Percentiles rank a stretch among this genome's conserved stretches.
These are phyloP conservation scores for Geotrichum bryndzae DNA, from an alignment of 1,139 yeast genomes.

Conservation along the genomic window DNA sequence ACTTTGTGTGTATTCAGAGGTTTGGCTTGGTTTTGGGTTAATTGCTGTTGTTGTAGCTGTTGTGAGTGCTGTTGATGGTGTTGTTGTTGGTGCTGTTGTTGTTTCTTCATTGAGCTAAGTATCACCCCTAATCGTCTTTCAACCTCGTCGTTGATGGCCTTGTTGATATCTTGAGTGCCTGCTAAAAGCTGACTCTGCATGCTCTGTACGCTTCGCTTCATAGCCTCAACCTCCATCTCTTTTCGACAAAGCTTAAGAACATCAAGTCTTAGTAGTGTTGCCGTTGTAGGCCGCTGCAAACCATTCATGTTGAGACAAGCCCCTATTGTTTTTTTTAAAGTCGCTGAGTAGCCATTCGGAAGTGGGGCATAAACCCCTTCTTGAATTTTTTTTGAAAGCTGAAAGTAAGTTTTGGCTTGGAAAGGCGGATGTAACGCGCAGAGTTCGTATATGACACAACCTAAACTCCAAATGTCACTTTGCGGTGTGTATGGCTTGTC, in stretches of 20 bases:
- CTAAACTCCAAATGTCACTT: conserved; percentile 64
- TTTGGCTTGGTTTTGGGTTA: neutral
- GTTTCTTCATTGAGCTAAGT: neutral
- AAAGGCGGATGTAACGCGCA: conserved; percentile 90
- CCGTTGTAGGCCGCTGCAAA: conserved; percentile 66
- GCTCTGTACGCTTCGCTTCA: conserved; percentile 22
- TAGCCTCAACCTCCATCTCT: conserved; percentile 55
- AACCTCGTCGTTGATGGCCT: conserved; percentile 26
- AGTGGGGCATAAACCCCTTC: conserved; percentile 65
- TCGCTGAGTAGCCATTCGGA: conserved; percentile 68
- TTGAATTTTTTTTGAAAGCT: conserved; percentile 73
- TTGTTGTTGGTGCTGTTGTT: neutral
- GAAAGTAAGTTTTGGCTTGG: conserved; percentile 84
- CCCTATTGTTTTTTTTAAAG: conserved; percentile 60
- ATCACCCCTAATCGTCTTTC: conserved; percentile 24
- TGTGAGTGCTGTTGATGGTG: neutral
- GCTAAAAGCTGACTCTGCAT: conserved; percentile 23
- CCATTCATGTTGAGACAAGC: conserved; percentile 79
- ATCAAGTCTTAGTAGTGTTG: conserved; percentile 65
- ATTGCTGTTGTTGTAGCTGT: neutral
- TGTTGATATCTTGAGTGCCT: conserved; percentile 25
- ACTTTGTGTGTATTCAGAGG: conserved; percentile 1
- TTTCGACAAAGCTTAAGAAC: conserved; percentile 76
- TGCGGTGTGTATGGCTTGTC: conserved; percentile 76
- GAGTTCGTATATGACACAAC: conserved; percentile 86